phyloP scores from a whole-genome alignment of 345 rosid genomes.

The Citrus australasica region DNA sequence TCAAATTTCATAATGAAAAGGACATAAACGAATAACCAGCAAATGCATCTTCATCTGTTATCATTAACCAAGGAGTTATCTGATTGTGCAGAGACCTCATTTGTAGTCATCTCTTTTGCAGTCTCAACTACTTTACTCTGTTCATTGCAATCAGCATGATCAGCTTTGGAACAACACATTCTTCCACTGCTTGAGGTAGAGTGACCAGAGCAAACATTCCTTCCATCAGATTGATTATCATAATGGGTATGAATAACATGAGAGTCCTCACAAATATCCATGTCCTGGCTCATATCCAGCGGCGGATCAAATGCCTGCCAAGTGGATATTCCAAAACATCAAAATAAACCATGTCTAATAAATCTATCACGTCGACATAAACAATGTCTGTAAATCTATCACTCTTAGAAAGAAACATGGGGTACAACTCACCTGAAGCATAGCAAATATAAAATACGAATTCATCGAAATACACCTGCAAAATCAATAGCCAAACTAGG shows the following conservation, averaged over 20 bases:
- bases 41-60: conserved; percentile 10
- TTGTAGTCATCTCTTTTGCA: conserved; percentile 18
- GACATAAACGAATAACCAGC: conserved; percentile 13
- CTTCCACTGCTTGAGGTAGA: conserved; percentile 41
- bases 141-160: conserved; percentile 22
- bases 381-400: background rate
- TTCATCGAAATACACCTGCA: conserved; percentile 86
- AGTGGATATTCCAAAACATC: conserved; percentile 11
- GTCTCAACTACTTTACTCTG: conserved; percentile 23
- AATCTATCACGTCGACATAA: background rate
- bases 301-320: conserved; percentile 99
- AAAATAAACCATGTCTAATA: background rate
- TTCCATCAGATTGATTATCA: conserved; percentile 45
- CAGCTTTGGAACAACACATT: conserved; percentile 27
- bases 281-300: conserved; percentile 79
- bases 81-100: conserved; percentile 32
- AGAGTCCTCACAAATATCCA: conserved; percentile 45
- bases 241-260: conserved; percentile 35
- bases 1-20: conserved; percentile 43
- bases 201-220: conserved; percentile 37
- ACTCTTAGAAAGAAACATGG: conserved; percentile 8
- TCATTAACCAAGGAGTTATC: background rate
- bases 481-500: conserved; percentile 14
- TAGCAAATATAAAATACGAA: conserved; percentile 72
- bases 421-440: conserved; percentile 71